phyloP scores from a whole-genome alignment of 352 stramenopile genomes.

The Pythium aphanidermatum region DNA sequence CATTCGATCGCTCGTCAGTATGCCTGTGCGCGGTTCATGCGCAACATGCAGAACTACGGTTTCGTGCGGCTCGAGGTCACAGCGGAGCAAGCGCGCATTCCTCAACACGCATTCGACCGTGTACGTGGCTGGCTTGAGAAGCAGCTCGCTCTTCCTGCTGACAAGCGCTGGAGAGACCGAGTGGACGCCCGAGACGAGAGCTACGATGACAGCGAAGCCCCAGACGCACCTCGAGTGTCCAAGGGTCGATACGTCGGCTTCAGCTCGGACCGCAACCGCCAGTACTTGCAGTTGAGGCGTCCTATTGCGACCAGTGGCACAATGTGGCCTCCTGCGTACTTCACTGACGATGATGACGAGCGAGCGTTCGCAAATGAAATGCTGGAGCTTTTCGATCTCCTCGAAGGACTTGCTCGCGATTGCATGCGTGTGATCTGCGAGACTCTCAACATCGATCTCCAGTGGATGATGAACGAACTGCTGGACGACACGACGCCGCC shows the following conservation, averaged over 20 bases:
- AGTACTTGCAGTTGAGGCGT: conserved; percentile 72
- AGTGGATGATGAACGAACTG: conserved; percentile 60
- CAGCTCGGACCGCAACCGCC: conserved; percentile 56
- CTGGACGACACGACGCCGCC: conserved; percentile 49
- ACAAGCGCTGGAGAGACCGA: conserved; percentile 60
- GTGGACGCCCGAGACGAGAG: conserved; percentile 36
- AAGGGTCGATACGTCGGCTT: conserved; percentile 71
- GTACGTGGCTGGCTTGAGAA: conserved; percentile 58
- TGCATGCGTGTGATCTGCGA: conserved; percentile 77
- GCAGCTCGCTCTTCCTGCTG: conserved; percentile 40
- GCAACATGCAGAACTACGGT: conserved; percentile 65
- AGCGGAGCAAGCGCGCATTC: conserved; percentile 51
- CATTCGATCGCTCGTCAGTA: conserved; percentile 47
- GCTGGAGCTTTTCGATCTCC: conserved; percentile 44
- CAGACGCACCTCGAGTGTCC: conserved; percentile 32
- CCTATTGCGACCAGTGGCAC: conserved; percentile 61
- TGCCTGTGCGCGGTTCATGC: conserved; percentile 49
- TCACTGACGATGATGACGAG: conserved; percentile 31
- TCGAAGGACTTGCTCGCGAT: conserved; percentile 61
- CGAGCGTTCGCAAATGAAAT: conserved; percentile 52
- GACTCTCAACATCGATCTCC: conserved; percentile 51
- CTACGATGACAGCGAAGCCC: conserved; percentile 15
- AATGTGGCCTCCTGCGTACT: conserved; percentile 70
- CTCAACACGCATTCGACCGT: conserved; percentile 38
- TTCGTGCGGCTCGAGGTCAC: conserved; percentile 71